These are phyloP conservation scores for Microglena sp. DNA, from an alignment of 139 green algal species.

Conservation along the genomic window DNA sequence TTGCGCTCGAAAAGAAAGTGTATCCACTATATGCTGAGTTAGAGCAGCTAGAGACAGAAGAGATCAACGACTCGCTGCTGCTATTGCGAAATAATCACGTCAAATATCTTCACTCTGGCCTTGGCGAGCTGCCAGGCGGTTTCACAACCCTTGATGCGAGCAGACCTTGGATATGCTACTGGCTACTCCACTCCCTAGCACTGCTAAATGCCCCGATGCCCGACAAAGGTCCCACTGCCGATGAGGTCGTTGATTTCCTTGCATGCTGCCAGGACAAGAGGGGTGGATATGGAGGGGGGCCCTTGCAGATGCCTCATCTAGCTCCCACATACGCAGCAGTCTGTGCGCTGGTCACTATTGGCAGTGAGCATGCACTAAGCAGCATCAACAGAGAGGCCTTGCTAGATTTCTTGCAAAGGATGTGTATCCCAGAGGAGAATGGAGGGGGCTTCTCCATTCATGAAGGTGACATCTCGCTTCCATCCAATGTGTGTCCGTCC, in stretches of 20 bases:
- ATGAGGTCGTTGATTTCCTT: slow-evolving; percentile 64
- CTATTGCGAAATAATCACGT: slow-evolving; percentile 43
- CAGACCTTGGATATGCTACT: slow-evolving; percentile 71
- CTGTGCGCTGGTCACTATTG: slow-evolving; percentile 69
- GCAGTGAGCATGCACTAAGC: slow-evolving; percentile 48
- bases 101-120: slow-evolving; percentile 47
- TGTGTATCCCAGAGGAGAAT: slow-evolving; percentile 47
- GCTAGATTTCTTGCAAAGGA: slow-evolving; percentile 58
- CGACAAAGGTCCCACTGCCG: not conserved
- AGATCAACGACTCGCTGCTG: slow-evolving; percentile 16
- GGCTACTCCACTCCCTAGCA: slow-evolving; percentile 64
- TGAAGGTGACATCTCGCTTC: too few species aligned
- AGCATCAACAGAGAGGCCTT: slow-evolving; percentile 41
- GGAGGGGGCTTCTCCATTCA: slow-evolving; percentile 84
- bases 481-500: too few species aligned
- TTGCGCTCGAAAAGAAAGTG: slow-evolving; percentile 42
- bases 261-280: slow-evolving; percentile 48
- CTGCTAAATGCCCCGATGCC: slow-evolving; percentile 48
- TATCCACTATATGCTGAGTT: slow-evolving; percentile 9
- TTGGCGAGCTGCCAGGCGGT: slow-evolving; percentile 36
- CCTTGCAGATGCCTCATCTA: slow-evolving; percentile 85
- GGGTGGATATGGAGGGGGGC: slow-evolving; percentile 84
- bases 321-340: slow-evolving; percentile 91
- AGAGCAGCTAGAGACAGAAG: slow-evolving; percentile 16
- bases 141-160: slow-evolving; percentile 72